Evolutionary conservation across 176 grass and related monocot species (phyloP).

Genomic region (Eragrostis nindensis): DNA sequence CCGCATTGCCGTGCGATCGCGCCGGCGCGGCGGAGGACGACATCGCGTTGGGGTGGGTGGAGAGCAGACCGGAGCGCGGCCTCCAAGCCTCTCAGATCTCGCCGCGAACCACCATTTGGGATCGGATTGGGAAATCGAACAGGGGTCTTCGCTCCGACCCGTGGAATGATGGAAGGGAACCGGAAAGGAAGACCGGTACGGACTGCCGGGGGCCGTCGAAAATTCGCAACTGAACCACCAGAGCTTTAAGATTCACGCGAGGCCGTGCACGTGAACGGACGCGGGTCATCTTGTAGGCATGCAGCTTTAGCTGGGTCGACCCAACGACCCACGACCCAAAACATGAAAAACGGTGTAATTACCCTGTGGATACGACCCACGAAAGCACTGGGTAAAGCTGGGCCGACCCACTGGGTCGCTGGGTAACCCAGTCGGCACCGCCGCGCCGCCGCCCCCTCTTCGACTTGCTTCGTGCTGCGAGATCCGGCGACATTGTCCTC

Average conservation of each 20-base stretch:
- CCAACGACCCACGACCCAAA: no score
- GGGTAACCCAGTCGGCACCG: no score
- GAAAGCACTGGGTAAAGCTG: no score
- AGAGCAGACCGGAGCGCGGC: not conserved
- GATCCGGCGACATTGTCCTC: no score
- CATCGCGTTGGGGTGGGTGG: slow-evolving; percentile 16
- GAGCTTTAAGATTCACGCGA: slow-evolving; percentile 9
- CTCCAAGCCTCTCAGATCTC: slow-evolving; percentile 37
- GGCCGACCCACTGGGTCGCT: no score
- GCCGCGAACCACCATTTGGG: slow-evolving; percentile 26
- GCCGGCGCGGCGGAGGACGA: slow-evolving; percentile 32
- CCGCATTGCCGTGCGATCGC: slow-evolving; percentile 50
- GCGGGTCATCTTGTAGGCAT: no score
- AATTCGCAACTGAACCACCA: not conserved
- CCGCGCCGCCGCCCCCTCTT: no score
- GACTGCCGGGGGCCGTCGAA: slow-evolving; percentile 13
- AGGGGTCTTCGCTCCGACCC: not conserved
- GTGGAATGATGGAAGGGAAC: slow-evolving; percentile 7
- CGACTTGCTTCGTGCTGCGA: no score
- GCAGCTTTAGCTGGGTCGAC: no score
- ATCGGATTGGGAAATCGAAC: slow-evolving; percentile 35
- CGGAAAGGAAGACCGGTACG: slow-evolving; percentile 24
- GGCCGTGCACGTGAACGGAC: no score
- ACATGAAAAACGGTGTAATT: no score
- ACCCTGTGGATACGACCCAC: no score